Base-by-base conservation (phyloP, 306 rosid species). In the Rubus idaeus region DNA sequence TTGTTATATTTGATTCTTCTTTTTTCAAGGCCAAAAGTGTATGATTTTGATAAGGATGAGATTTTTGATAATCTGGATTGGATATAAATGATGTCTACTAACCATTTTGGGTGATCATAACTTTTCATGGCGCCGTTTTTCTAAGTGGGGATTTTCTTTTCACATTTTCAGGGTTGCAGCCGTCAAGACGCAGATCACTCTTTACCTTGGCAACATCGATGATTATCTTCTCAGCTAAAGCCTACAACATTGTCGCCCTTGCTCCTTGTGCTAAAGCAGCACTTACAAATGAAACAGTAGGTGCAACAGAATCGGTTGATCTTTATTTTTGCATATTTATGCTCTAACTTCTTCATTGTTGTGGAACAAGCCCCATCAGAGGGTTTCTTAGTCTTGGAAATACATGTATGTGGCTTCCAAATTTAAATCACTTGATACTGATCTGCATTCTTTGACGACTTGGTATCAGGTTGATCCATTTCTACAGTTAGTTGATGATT, bases 181-280 rank as follows among this genome's bases (percentile, higher is more conserved):
- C 96, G 53, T 93, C 96, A 75, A 84, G 86, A 3, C 86, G 93
- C 45, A 86, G 98, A 83, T 93, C 98, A 52, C 90, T 93, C 70
- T 88, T 85, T 86, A 88, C 88, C 52, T 81, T 93, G 86, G 96
- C 96, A 79, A 80, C 87, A 73, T 85, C 94, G 6, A 91, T 91
- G 98, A 88, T 89, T 78, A 63, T 93, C 84, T 85, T 93, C 79
- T 81, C 94, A 16, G 83, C 98, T 69, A 91, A 88, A 81, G 86
- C 90, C 55, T 91, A 83, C 88, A 81, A 78, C 79, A 83, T 93
- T 65, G 77, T 64, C 71, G 70, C 87, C 77, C 88, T 93, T 45
- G 89, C 83, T 61, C 68, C 84, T 14, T 72, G 79, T 77, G 87
- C 95, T 75, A 89, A 83, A 91, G 80, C 78, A 76, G 82, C 87